Evolutionary conservation across 2,329 filamentous ascomycete species (phyloP).

Genomic region (Corniculantispora saksenae): DNA sequence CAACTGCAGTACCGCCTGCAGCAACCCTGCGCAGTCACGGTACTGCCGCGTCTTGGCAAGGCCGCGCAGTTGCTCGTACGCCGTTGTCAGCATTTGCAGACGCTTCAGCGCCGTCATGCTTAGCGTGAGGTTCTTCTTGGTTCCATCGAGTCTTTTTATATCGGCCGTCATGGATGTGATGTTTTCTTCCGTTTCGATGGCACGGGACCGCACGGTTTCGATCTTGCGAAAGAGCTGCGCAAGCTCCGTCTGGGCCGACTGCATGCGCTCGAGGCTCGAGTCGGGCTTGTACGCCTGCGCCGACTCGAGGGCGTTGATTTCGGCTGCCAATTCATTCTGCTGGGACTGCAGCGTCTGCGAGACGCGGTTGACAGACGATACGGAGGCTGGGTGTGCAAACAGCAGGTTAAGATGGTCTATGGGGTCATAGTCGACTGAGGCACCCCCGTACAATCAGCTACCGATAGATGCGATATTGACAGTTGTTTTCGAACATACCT

Average conservation of each 20-base stretch:
- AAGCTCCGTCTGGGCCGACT: slow-evolving; percentile 86
- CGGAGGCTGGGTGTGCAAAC: slow-evolving; percentile 85
- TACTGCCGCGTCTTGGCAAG: slow-evolving; percentile 87
- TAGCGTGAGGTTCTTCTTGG: slow-evolving; percentile 92
- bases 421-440: slow-evolving; percentile 77
- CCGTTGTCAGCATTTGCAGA: slow-evolving; percentile 96
- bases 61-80: slow-evolving; percentile 91
- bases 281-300: slow-evolving; percentile 83
- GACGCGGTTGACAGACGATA: slow-evolving; percentile 74
- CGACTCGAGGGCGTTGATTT: slow-evolving; percentile 73
- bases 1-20: slow-evolving; percentile 94
- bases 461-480: not conserved
- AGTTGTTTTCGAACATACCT: not conserved
- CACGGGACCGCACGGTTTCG: slow-evolving; percentile 85
- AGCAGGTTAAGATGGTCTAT: slow-evolving; percentile 90
- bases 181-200: slow-evolving; percentile 87
- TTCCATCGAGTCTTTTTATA: slow-evolving; percentile 94
- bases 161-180: slow-evolving; percentile 99
- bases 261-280: slow-evolving; percentile 87
- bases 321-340: slow-evolving; percentile 78
- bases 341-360: slow-evolving; percentile 72
- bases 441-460: not conserved
- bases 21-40: slow-evolving; percentile 86
- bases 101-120: slow-evolving; percentile 98
- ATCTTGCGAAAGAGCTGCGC: slow-evolving; percentile 91